Conservation (phyloP, 495 filamentous ascomycete species). For the Penicillium goetzii region DNA sequence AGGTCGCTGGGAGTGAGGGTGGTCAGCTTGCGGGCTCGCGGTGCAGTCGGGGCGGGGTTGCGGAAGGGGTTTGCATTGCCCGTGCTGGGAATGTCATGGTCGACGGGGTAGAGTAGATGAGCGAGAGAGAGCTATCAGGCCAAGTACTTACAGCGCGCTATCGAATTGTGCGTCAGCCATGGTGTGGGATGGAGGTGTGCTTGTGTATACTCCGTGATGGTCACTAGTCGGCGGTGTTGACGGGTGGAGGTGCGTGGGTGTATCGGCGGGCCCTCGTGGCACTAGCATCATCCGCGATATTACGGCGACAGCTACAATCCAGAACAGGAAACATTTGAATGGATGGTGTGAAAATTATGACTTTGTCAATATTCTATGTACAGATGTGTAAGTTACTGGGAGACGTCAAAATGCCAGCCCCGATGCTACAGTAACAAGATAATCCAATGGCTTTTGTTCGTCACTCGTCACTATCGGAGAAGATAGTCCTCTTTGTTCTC, state of each 20-base stretch:
- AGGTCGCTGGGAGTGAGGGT: constrained; percentile 70
- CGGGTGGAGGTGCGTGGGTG: constrained; percentile 42
- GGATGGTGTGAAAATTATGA: no score
- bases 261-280: constrained; percentile 26
- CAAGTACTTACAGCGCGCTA: constrained; percentile 61
- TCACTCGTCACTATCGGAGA: constrained; percentile 27
- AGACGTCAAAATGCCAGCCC: neutral
- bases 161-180: constrained; percentile 64
- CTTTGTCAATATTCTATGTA: constrained; percentile 5
- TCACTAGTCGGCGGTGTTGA: constrained; percentile 32
- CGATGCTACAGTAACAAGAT: neutral
- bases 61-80: constrained; percentile 26
- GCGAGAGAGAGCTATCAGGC: neutral
- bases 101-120: neutral
- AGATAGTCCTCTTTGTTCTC: constrained; percentile 5
- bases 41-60: constrained; percentile 37
- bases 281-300: constrained; percentile 12
- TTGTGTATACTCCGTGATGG: constrained; percentile 29
- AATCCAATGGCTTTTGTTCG: constrained; percentile 14
- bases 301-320: neutral
- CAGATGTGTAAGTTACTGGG: constrained; percentile 1
- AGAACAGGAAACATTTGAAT: neutral
- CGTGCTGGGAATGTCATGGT: constrained; percentile 6
- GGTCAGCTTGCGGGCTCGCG: constrained; percentile 32
- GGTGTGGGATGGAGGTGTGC: constrained; percentile 28